phyloP scores from a whole-genome alignment of 1,284 basidiomycete genomes.

The Veloboletus limbatus region DNA sequence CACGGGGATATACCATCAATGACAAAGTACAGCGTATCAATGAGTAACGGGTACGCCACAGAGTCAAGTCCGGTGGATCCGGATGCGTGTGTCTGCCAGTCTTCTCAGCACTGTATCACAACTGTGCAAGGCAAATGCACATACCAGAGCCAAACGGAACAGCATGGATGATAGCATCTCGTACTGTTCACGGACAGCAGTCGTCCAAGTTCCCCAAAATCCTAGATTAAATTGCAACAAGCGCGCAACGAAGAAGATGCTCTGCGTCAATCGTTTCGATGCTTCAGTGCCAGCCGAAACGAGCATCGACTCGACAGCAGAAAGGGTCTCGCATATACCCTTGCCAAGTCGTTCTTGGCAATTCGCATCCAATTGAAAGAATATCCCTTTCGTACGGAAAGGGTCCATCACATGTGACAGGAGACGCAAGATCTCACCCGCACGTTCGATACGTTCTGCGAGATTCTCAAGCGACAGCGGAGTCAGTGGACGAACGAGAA shows the following conservation, averaged over 20 bases:
- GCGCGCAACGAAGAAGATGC: conserved; percentile 54
- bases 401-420: conserved; percentile 67
- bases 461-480: conserved; percentile 30
- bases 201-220: conserved; percentile 59
- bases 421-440: conserved; percentile 67
- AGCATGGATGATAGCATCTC: conserved; percentile 45
- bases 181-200: conserved; percentile 46
- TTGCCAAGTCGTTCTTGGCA: conserved; percentile 57
- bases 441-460: conserved; percentile 46
- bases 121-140: conserved; percentile 24
- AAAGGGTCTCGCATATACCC: conserved; percentile 45
- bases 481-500: conserved; percentile 43
- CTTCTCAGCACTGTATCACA: conserved; percentile 11
- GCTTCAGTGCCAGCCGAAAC: conserved; percentile 15
- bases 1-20: conserved; percentile 60
- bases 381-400: conserved; percentile 43
- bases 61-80: conserved; percentile 47
- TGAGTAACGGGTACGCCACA: conserved; percentile 58
- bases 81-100: conserved; percentile 48
- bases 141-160: conserved; percentile 55
- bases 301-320: conserved; percentile 40
- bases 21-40: conserved; percentile 72
- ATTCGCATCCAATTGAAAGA: conserved; percentile 49
- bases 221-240: conserved; percentile 71
- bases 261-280: conserved; percentile 27